Base-by-base conservation (phyloP, 306 rosid species). In the Begonia masoniana region DNA sequence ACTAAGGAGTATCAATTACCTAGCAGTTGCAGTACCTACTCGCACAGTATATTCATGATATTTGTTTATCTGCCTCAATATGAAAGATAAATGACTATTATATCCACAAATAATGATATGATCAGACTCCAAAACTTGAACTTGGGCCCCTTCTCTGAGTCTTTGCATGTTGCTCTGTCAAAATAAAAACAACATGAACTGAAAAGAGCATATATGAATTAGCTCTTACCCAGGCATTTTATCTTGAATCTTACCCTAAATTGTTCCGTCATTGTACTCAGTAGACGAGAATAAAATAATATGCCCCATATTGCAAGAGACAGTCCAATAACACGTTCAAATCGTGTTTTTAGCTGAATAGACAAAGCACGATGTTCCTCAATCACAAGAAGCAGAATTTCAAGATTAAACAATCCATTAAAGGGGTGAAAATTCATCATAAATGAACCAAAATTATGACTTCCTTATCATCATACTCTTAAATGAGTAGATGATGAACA, bases 261-360 rank as follows among this genome's bases (percentile, higher is more conserved):
- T 72, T 91, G 94, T 77, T 91, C 99, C 0, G 93, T 79, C 99
- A 79, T 91, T 41, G 96, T 91, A 74, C 94, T 85, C 72, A 83
- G 74, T 57, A 91, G 81, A 55, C 92, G 95, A 71, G 92, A 12
- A 76, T 91, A 91, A 68, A 91, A 75, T 68, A 91, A 72, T 78
- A 91, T 77, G 59, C 99, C 99, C 99, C 99, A 91, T 73, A 91
- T 83, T 55, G 99, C 92, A 68, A 91, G 92, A 79, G 81, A 52
- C 61, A 91, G 78, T 36, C 99, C 99, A 73, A 91, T 68, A 57
- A 76, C 85, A 58, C 99, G 99, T 73, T 91, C 99, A 57, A 75
- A 51, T n/a, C 96, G 88, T 47, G 96, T 77, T 68, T 69, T 48
- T 79, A 86, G 88, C 99, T 86, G 87, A 52, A 45, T 31, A 5